Base-by-base conservation (phyloP, 192 early-diverging fungal genomes). In the Mortierella claussenii region DNA sequence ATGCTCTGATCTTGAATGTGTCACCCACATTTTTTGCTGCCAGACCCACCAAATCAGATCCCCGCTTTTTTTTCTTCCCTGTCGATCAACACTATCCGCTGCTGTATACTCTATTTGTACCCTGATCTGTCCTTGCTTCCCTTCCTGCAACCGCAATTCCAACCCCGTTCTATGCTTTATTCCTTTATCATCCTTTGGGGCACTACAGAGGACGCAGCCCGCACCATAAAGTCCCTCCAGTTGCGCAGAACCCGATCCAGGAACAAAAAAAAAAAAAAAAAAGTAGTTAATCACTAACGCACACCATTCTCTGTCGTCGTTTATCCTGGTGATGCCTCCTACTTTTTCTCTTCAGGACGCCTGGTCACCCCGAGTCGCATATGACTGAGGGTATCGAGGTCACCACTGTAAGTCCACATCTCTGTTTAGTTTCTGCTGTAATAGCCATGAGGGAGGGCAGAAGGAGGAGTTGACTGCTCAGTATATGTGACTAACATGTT, bases 361-460 rank as follows among this genome's bases (percentile, higher is more conserved):
- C 97, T 31, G 97, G 97, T 7, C 97, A 99, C 75, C 97, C 97
- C 31, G 97, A 99, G 85, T 81, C 85, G 73, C 88, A 90, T 51
- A 84, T 91, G 32, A 93, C 95, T 23, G 82, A 85, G 48, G 97
- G 97, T 60, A 88, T 99, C 67, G 97, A 99, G 83, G 96, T 97
- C 21, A 95, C 97, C 43, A 99, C 97, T 27, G 71, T 76, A 76
- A 65, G 71, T 65, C 1, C 5, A 24, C 45, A 47, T 20, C 6
- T 6, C n/a, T 8, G 6, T 47, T 47, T 10, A 40, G 13, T 40
- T 10, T 31, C 10, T 26, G 28, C 4, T 30, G 0, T 13, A 26
- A 15, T 26, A 52, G 9, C 10, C 9, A 6, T 20, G n/a, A 47
- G 10, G 45, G n/a, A n/a, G n/a, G n/a, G n/a, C n/a, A n/a, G n/a